Conservation (phyloP, 1,284 basidiomycete species). For the Boletus hoseneyae region DNA sequence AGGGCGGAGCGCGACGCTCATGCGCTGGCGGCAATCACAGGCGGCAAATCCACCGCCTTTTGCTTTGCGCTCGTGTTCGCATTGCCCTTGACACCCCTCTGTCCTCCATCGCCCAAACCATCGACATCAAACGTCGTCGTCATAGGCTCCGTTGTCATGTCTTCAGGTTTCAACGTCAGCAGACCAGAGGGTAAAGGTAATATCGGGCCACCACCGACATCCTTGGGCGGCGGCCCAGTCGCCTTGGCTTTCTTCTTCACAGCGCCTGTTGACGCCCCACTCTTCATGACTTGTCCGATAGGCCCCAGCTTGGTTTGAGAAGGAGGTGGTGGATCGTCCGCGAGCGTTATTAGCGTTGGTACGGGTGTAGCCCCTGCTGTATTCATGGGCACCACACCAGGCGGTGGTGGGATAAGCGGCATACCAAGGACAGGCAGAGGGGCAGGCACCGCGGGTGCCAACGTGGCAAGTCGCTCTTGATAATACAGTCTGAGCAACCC, state of each 20-base stretch:
- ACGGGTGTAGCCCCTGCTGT: background rate
- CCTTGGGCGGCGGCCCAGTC: constrained; percentile 15
- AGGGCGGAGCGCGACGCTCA: no score
- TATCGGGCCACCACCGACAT: constrained; percentile 14
- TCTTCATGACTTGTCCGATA: constrained; percentile 63
- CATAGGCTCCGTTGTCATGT: constrained; percentile 22
- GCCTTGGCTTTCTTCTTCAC: constrained; percentile 44
- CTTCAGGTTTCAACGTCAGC: constrained; percentile 26
- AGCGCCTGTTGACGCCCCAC: constrained; percentile 30
- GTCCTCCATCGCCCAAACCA: background rate
- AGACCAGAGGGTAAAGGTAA: constrained; percentile 24
- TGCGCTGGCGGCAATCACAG: constrained; percentile 54
- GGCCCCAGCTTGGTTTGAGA: constrained; percentile 70
- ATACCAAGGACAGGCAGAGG: constrained; percentile 17
- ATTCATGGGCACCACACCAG: constrained; percentile 6
- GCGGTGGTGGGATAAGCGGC: constrained; percentile 17
- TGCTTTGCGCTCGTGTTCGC: constrained; percentile 33
- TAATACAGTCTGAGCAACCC: constrained; percentile 83
- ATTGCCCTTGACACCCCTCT: constrained; percentile 11
- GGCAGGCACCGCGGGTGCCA: constrained; percentile 29
- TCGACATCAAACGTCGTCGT: constrained; percentile 11
- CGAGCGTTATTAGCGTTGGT: constrained; percentile 15
- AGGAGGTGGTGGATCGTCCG: constrained; percentile 59
- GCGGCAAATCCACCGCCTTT: constrained; percentile 38
- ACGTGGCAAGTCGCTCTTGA: constrained; percentile 49